Conservation (phyloP, 805 yeast genomes). For the Deakozyma indianensis region DNA sequence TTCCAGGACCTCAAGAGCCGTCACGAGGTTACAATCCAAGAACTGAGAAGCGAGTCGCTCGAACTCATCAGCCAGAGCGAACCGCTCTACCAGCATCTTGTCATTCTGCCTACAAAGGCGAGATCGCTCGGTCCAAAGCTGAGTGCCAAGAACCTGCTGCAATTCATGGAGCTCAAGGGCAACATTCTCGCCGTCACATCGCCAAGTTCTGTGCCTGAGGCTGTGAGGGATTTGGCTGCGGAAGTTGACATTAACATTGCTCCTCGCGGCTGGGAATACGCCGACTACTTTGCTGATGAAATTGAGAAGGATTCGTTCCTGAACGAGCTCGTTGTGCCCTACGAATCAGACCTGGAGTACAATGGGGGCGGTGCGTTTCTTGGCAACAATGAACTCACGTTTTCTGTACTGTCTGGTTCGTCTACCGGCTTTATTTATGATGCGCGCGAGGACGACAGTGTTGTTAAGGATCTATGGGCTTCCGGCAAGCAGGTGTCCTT, state of each 20-base stretch:
- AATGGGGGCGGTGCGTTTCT: constrained; percentile 56
- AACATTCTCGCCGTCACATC: constrained; percentile 52
- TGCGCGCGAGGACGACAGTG: constrained; percentile 29
- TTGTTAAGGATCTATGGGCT: constrained; percentile 45
- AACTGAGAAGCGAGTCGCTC: constrained; percentile 12
- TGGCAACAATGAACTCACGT: constrained; percentile 49
- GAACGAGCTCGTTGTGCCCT: not conserved
- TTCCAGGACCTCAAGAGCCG: not conserved
- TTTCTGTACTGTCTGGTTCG: constrained; percentile 60
- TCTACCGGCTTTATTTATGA: constrained; percentile 46
- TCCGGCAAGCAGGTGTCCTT: constrained; percentile 67
- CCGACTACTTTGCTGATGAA: constrained; percentile 44
- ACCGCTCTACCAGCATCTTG: constrained; percentile 37
- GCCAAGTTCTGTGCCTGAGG: constrained; percentile 39
- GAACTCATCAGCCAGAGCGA: constrained; percentile 28
- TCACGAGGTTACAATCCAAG: not conserved
- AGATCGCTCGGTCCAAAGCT: constrained; percentile 28
- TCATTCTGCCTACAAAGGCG: constrained; percentile 41
- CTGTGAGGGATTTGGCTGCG: constrained; percentile 50
- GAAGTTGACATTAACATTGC: constrained; percentile 77
- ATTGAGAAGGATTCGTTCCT: constrained; percentile 7
- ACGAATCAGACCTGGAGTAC: constrained; percentile 17
- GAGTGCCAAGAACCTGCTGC: constrained; percentile 35
- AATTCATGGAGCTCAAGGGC: constrained; percentile 57
- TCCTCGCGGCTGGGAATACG: constrained; percentile 51